Percentiles rank a stretch among this genome's conserved stretches.
Conservation (phyloP, 306 rosid species). For the Nissolia schottii region DNA sequence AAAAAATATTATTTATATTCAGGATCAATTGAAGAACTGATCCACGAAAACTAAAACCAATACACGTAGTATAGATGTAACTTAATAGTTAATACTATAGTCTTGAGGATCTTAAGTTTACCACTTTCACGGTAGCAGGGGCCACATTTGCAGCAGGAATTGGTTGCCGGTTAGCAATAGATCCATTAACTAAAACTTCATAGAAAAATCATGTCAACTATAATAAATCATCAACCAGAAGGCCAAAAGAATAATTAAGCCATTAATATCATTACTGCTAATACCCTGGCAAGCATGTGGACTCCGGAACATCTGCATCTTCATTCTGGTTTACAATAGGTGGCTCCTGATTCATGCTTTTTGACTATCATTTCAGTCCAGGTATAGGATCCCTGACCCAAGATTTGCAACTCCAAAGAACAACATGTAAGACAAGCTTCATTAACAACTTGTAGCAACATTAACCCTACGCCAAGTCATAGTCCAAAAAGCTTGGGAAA, state of each 20-base stretch:
- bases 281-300: too few relatives aligned
- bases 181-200: constrained; percentile 69
- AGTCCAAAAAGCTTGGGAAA: too few relatives aligned
- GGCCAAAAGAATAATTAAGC: constrained; percentile 17
- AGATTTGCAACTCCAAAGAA: too few relatives aligned
- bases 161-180: constrained; percentile 65
- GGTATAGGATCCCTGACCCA: too few relatives aligned
- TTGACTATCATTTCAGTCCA: too few relatives aligned
- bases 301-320: too few relatives aligned
- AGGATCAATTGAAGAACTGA: constrained; percentile 11
- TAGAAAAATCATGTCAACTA: constrained; percentile 1
- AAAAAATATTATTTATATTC: constrained; percentile 24
- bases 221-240: constrained; percentile 21
- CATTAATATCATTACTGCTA: too few relatives aligned
- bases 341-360: too few relatives aligned
- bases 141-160: constrained; percentile 57
- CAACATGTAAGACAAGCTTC: too few relatives aligned
- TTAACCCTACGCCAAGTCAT: too few relatives aligned
- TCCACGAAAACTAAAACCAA: not conserved
- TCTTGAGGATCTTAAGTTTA: constrained; percentile 28
- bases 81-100: not conserved
- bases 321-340: too few relatives aligned
- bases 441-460: too few relatives aligned
- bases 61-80: not conserved
- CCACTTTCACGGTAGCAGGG: constrained; percentile 93